Conservation (phyloP, 73 alveolate species). For the Tetrahymena malaccensis region DNA sequence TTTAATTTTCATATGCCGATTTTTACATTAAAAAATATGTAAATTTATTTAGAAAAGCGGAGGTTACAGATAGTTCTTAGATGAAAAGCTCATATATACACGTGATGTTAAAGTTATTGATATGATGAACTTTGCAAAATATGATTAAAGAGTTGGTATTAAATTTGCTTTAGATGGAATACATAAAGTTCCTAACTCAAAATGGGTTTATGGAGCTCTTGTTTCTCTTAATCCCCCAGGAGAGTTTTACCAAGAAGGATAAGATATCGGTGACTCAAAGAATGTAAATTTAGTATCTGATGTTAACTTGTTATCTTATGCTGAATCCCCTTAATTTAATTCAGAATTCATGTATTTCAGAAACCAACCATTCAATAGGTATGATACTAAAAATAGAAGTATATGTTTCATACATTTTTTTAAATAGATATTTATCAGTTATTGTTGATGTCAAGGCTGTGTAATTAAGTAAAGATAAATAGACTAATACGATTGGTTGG, state of each 20-base stretch:
- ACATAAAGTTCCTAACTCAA: conserved; percentile 43
- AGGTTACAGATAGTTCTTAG: conserved; percentile 7
- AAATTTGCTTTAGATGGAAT: conserved; percentile 61
- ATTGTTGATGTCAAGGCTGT: conserved; percentile 41
- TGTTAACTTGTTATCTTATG: conserved; percentile 20
- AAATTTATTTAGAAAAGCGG: neutral
- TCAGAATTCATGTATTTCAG: conserved; percentile 41
- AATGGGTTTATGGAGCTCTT: conserved; percentile 7
- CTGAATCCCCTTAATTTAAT: conserved; percentile 35
- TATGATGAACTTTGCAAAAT: conserved; percentile 57
- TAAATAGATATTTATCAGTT: conserved; percentile 5
- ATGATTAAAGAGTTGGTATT: conserved; percentile 52
- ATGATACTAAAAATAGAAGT: neutral
- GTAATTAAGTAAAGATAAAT: conserved; percentile 38
- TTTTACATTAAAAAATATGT: neutral
- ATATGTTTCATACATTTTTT: neutral
- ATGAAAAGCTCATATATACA: conserved; percentile 3
- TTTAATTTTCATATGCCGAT: neutral
- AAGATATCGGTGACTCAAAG: conserved; percentile 1
- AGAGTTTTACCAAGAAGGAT: neutral
- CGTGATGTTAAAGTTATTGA: conserved; percentile 50
- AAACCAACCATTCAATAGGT: conserved; percentile 6
- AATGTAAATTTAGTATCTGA: conserved; percentile 34
- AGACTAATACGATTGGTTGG: conserved; percentile 67
- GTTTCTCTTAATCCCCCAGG: conserved; percentile 37